Evolutionary conservation across 345 rosid species (phyloP).

Genomic region (Rubroshorea leprosula): DNA sequence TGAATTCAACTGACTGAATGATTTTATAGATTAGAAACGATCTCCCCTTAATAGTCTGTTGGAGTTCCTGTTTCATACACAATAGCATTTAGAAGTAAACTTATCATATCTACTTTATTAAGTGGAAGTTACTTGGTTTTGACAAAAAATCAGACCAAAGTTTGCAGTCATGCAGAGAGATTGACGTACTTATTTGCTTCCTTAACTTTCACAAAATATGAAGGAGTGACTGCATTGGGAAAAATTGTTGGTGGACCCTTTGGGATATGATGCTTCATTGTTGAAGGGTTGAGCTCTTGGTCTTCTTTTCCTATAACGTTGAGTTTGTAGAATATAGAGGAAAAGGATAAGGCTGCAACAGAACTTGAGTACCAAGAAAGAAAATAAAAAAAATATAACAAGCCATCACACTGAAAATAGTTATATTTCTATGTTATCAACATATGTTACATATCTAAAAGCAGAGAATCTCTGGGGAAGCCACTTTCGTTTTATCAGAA

Average conservation of each 20-base stretch:
- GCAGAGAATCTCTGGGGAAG: too few relatives aligned
- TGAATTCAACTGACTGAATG: too few relatives aligned
- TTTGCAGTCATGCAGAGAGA: constrained; percentile 11
- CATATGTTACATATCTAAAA: constrained; percentile 2
- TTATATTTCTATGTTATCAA: background rate
- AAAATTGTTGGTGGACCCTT: constrained; percentile 12
- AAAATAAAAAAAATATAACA: constrained; percentile 3
- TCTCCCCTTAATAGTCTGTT: constrained; percentile 27
- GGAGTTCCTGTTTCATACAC: constrained; percentile 44
- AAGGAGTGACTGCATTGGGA: constrained; percentile 10
- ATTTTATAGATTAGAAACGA: too few relatives aligned
- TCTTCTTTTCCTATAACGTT: constrained; percentile 24
- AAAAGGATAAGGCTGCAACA: constrained; percentile 14
- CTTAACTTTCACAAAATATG: constrained; percentile 20
- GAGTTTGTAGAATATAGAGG: constrained; percentile 4
- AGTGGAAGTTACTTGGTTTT: background rate
- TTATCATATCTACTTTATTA: background rate
- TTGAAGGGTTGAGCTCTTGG: constrained; percentile 13
- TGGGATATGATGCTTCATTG: constrained; percentile 15
- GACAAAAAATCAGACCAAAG: constrained; percentile 12
- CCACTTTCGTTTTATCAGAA: too few relatives aligned
- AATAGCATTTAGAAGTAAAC: constrained; percentile 12
- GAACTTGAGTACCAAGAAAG: constrained; percentile 10
- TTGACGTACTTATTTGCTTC: constrained; percentile 41
- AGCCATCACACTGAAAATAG: background rate